phyloP scores from a whole-genome alignment of 1,139 yeast species.

The Yamadazyma oceani region DNA sequence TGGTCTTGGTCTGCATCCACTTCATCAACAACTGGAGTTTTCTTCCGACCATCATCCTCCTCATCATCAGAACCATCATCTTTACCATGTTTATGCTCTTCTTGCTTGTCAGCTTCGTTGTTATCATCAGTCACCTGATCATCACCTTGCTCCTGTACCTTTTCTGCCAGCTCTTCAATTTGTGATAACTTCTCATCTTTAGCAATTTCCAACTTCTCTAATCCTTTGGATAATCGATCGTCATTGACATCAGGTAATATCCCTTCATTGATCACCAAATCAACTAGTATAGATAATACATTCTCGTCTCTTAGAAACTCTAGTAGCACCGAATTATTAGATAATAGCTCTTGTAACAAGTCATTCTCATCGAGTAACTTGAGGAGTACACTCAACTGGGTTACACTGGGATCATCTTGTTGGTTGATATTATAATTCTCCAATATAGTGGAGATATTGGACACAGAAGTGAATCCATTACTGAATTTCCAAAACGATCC shows the following conservation, averaged over 20 bases:
- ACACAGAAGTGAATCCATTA: slow-evolving; percentile 74
- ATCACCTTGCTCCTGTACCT: no score
- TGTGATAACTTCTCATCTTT: slow-evolving; percentile 13
- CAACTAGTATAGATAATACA: slow-evolving; percentile 64
- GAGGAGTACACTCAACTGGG: slow-evolving; percentile 38
- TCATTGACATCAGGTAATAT: slow-evolving; percentile 6
- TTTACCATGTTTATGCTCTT: not conserved
- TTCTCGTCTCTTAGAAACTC: slow-evolving; percentile 79
- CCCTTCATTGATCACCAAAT: slow-evolving; percentile 58
- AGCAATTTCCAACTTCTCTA: slow-evolving; percentile 8
- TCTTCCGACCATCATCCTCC: not conserved
- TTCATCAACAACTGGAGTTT: slow-evolving; percentile 1
- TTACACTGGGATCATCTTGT: slow-evolving; percentile 23
- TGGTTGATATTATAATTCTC: slow-evolving; percentile 46
- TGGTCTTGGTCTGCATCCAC: slow-evolving; percentile 9
- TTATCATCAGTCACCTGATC: not conserved
- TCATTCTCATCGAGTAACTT: slow-evolving; percentile 85
- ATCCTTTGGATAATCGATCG: slow-evolving; percentile 2
- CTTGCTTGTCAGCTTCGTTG: not conserved
- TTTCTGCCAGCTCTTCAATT: no score
- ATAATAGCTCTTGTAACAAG: slow-evolving; percentile 75
- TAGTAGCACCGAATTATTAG: slow-evolving; percentile 78
- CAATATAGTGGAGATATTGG: slow-evolving; percentile 72
- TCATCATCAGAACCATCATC: not conserved
- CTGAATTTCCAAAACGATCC: slow-evolving; percentile 92